These are phyloP conservation scores for Vaccinium vitisidaea DNA, from an alignment of 148 eudicot species.

Conservation along the genomic window DNA sequence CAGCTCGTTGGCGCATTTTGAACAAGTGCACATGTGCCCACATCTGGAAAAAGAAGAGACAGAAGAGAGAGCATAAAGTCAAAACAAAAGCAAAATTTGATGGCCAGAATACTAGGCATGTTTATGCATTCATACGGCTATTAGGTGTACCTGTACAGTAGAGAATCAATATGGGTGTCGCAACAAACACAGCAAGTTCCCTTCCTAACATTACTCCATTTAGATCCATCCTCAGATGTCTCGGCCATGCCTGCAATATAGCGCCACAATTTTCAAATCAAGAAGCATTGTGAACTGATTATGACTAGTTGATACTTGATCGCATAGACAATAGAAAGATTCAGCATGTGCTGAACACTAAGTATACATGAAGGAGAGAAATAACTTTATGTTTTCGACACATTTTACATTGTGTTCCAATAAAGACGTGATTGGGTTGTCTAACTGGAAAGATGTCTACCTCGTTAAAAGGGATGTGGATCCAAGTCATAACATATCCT, in stretches of 20 bases:
- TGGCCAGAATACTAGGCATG: background rate
- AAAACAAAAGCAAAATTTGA: background rate
- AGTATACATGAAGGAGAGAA: background rate
- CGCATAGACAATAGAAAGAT: background rate
- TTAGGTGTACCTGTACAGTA: slow-evolving; percentile 80
- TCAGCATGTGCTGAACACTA: background rate
- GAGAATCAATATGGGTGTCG: slow-evolving; percentile 87
- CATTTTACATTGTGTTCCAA: background rate
- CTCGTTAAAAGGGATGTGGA: background rate
- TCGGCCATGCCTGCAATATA: slow-evolving; percentile 46
- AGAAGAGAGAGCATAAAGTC: background rate
- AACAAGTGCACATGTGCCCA: slow-evolving; percentile 99
- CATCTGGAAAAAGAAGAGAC: slow-evolving; percentile 49
- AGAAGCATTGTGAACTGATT: background rate
- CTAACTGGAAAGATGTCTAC: background rate
- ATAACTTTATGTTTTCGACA: background rate
- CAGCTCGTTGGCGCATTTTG: slow-evolving; percentile 87
- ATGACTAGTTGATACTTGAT: background rate
- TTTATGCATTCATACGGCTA: background rate
- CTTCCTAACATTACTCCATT: slow-evolving; percentile 85
- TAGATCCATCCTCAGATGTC: slow-evolving; percentile 91
- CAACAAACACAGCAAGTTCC: slow-evolving; percentile 97
- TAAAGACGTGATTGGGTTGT: background rate
- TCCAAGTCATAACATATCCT: background rate
- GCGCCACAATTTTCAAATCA: background rate